Evolutionary conservation across 2,329 filamentous ascomycete genomes (phyloP).

Genomic region (Microdochium paspali): DNA sequence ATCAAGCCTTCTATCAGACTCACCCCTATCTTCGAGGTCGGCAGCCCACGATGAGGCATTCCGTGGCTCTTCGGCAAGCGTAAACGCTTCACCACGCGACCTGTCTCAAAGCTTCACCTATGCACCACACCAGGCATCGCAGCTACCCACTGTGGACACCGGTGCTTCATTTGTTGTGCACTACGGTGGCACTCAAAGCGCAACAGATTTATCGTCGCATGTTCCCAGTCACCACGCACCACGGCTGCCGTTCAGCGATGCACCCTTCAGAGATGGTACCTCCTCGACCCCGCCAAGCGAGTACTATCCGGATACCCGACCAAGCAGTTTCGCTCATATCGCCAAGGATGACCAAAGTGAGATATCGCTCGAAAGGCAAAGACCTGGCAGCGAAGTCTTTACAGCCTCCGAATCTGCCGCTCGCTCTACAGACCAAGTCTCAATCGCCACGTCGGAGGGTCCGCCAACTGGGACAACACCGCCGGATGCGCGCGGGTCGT

Average conservation of each 20-base stretch:
- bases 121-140: slow-evolving; percentile 16
- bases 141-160: slow-evolving; percentile 41
- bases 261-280: slow-evolving; percentile 13
- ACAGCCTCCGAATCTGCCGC: slow-evolving; percentile 31
- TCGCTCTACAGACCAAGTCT: slow-evolving; percentile 36
- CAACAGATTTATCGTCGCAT: slow-evolving; percentile 12
- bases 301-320: slow-evolving; percentile 31
- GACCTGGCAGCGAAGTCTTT: slow-evolving; percentile 35
- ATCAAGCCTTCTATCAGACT: not conserved
- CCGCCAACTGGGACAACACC: slow-evolving; percentile 24
- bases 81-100: slow-evolving; percentile 21
- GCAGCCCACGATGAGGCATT: not conserved
- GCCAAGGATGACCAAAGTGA: slow-evolving; percentile 30
- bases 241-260: slow-evolving; percentile 33
- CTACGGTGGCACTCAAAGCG: slow-evolving; percentile 25
- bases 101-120: slow-evolving; percentile 10
- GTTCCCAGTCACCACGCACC: slow-evolving; percentile 38
- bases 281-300: slow-evolving; percentile 24
- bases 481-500: slow-evolving; percentile 4
- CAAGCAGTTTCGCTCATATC: slow-evolving; percentile 28
- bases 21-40: not conserved
- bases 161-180: slow-evolving; percentile 40
- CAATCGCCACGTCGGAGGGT: slow-evolving; percentile 30
- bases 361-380: slow-evolving; percentile 32
- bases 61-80: slow-evolving; percentile 12